These are phyloP conservation scores for Hordeum vulgare DNA, from an alignment of 176 grass and related monocot genomes.

Conservation along the genomic window DNA sequence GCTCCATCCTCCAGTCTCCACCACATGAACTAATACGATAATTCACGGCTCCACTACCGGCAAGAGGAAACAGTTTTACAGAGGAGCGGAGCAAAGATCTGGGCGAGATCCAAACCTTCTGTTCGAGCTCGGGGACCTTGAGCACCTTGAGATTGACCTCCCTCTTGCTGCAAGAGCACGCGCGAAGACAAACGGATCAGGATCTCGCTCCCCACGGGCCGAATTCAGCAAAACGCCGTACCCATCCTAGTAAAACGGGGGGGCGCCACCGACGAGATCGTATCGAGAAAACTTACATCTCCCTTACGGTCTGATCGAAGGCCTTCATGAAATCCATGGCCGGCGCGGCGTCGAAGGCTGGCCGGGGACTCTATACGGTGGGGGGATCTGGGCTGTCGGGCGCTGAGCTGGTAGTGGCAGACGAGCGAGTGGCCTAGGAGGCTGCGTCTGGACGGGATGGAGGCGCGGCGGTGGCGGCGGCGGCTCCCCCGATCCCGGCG, in stretches of 20 bases:
- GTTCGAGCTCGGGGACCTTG: conserved; percentile 98
- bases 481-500: conserved; percentile 19
- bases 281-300: conserved; percentile 65
- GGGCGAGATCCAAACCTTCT: conserved; percentile 70
- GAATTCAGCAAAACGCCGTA: not conserved
- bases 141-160: conserved; percentile 99
- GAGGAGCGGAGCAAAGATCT: conserved; percentile 18
- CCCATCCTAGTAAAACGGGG: too few relatives aligned
- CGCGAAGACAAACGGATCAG: not conserved
- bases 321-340: conserved; percentile 99
- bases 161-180: conserved; percentile 64
- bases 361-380: not conserved
- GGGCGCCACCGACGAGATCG: not conserved
- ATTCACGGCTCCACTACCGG: not conserved
- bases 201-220: conserved; percentile 11
- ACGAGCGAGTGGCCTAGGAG: not conserved
- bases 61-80: not conserved
- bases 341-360: not conserved
- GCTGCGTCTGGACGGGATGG: not conserved
- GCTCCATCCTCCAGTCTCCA: not conserved
- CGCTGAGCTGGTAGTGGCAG: not conserved
- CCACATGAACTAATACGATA: not conserved
- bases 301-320: conserved; percentile 92
- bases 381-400: conserved; percentile 26
- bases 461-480: not conserved